Percentiles rank a stretch among this genome's conserved stretches.
Conservation (phyloP, 306 rosid species). For the Casuarina cunninghamiana region DNA sequence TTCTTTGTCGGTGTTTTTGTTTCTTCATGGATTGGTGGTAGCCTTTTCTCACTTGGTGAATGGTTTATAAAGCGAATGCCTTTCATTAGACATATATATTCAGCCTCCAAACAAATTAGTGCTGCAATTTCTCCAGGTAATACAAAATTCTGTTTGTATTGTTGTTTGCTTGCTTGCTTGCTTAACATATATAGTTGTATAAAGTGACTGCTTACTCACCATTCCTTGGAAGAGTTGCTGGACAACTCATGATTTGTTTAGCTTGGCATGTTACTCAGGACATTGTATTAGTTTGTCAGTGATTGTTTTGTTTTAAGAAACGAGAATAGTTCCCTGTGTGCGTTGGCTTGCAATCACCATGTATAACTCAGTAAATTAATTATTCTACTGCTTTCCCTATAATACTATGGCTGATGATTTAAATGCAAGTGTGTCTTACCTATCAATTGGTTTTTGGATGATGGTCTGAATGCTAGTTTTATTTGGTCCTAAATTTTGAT, state of each 20-base stretch:
- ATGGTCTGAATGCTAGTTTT: not conserved
- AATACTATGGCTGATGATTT: not conserved
- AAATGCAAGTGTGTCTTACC: not conserved
- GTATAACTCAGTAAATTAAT: not conserved
- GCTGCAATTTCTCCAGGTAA: constrained; percentile 90
- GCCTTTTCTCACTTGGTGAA: constrained; percentile 83
- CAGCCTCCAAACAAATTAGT: constrained; percentile 94
- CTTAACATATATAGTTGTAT: constrained; percentile 14
- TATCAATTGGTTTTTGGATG: not conserved
- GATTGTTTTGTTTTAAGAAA: not conserved
- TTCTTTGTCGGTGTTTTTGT: constrained; percentile 86
- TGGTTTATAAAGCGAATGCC: constrained; percentile 95
- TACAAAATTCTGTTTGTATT: constrained; percentile 4
- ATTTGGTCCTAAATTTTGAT: not conserved
- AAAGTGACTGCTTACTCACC: not conserved
- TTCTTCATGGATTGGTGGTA: constrained; percentile 90
- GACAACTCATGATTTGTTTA: not conserved
- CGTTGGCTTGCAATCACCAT: not conserved
- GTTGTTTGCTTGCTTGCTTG: constrained; percentile 16
- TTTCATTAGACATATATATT: constrained; percentile 78
- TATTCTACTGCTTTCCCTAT: not conserved
- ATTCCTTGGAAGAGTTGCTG: no score
- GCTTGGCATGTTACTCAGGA: not conserved
- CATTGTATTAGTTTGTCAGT: not conserved
- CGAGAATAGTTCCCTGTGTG: not conserved